Conservation (phyloP, 2,329 filamentous ascomycete species). For the Lithohypha guttulata region DNA sequence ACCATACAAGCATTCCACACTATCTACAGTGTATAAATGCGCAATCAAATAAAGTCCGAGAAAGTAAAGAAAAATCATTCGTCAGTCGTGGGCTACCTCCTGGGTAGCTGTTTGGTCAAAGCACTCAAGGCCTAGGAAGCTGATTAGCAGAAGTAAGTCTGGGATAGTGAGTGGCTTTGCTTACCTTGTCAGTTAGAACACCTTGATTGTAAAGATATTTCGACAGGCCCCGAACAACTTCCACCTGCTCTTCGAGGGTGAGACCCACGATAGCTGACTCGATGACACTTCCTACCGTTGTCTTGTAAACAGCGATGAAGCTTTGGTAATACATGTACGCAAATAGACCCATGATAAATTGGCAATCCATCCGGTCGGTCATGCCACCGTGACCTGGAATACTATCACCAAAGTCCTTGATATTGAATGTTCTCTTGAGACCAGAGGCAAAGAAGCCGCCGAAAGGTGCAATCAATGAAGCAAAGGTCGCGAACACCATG, state of each 20-base stretch:
- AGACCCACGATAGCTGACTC: constrained; percentile 88
- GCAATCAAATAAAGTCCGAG: background rate
- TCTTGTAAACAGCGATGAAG: constrained; percentile 84
- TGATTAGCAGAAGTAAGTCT: constrained; percentile 12
- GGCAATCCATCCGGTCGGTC: constrained; percentile 98
- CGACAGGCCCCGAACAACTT: constrained; percentile 53
- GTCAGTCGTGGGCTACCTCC: constrained; percentile 7
- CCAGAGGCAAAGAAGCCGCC: constrained; percentile 97
- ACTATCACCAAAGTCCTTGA: constrained; percentile 98
- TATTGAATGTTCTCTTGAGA: constrained; percentile 96
- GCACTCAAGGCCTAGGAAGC: constrained; percentile 12
- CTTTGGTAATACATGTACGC: constrained; percentile 97
- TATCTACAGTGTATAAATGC: background rate
- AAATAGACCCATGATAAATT: constrained; percentile 99
- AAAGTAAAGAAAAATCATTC: background rate
- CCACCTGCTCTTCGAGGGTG: constrained; percentile 76
- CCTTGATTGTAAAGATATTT: constrained; percentile 57
- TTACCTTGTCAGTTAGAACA: constrained; percentile 44
- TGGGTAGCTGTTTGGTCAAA: constrained; percentile 12
- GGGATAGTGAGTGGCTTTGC: no score
- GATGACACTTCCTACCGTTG: constrained; percentile 74
- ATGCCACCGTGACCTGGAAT: constrained; percentile 97
- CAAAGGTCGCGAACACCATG: constrained; percentile 80
- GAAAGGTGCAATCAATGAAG: constrained; percentile 91
- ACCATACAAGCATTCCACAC: background rate